Evolutionary conservation across 2,329 filamentous ascomycete species (phyloP).

Genomic region (Hypoxylon sp.): DNA sequence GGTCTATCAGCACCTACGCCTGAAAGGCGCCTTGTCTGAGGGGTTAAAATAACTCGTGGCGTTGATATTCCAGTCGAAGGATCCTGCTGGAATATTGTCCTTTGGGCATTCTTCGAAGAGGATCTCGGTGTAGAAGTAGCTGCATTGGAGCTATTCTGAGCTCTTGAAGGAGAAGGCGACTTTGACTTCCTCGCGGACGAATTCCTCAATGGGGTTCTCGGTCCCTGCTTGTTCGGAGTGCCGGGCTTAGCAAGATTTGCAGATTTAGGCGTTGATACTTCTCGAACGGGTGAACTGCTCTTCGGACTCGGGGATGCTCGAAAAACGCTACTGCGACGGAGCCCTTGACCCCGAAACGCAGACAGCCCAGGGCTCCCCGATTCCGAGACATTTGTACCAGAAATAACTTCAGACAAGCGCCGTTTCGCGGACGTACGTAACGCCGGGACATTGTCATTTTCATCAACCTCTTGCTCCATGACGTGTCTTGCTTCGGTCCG

Average conservation of each 20-base stretch:
- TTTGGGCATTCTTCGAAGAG: conserved; percentile 46
- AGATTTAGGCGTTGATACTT: conserved; percentile 42
- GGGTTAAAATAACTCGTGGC: conserved; percentile 75
- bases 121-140: conserved; percentile 47
- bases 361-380: conserved; percentile 70
- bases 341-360: conserved; percentile 65
- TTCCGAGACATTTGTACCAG: conserved; percentile 61
- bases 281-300: conserved; percentile 50
- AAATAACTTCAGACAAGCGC: conserved; percentile 49
- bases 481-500: conserved; percentile 67
- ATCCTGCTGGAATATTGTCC: conserved; percentile 55
- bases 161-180: conserved; percentile 64
- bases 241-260: conserved; percentile 53
- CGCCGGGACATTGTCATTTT: conserved; percentile 62
- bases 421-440: conserved; percentile 58
- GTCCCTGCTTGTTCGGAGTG: conserved; percentile 61
- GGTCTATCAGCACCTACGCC: conserved; percentile 78
- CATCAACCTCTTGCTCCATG: conserved; percentile 71
- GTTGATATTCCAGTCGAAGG: conserved; percentile 69
- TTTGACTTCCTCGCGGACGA: conserved; percentile 63
- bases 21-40: conserved; percentile 72
- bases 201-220: conserved; percentile 65
- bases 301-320: conserved; percentile 60
- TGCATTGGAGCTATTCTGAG: conserved; percentile 55
- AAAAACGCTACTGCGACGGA: conserved; percentile 64